Conservation (phyloP, 2,329 filamentous ascomycete genomes). For the Nigrograna mackinnonii region DNA sequence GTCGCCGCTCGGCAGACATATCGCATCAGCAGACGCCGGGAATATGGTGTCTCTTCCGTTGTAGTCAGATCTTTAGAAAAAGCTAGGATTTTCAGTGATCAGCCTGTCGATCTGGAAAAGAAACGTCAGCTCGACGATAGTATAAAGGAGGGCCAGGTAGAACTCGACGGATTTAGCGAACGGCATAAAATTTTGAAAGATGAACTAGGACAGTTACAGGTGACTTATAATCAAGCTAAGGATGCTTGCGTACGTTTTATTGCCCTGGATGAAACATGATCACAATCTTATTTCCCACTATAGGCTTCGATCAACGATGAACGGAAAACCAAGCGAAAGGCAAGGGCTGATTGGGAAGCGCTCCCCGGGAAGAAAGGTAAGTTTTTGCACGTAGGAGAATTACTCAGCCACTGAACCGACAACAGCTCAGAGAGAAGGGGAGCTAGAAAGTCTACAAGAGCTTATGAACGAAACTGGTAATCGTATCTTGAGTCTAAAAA, state of each 20-base stretch:
- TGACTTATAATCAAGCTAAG: too few relatives aligned
- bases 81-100: constrained; percentile 75
- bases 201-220: constrained; percentile 10
- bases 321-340: constrained; percentile 70
- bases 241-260: too few relatives aligned
- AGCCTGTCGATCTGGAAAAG: constrained; percentile 69
- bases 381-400: too few relatives aligned
- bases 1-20: constrained; percentile 63
- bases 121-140: constrained; percentile 64
- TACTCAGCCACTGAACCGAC: constrained; percentile 30
- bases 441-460: constrained; percentile 46
- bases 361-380: constrained; percentile 74
- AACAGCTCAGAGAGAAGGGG: constrained; percentile 48
- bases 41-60: constrained; percentile 81
- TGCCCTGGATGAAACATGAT: too few relatives aligned
- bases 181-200: too few relatives aligned
- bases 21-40: constrained; percentile 69
- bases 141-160: constrained; percentile 48
- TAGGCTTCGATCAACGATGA: constrained; percentile 55
- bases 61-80: constrained; percentile 62
- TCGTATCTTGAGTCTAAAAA: constrained; percentile 56
- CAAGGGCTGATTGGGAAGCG: constrained; percentile 65
- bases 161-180: too few relatives aligned
- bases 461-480: constrained; percentile 47
- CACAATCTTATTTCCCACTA: too few relatives aligned